Conservation (phyloP, 2,329 filamentous ascomycete genomes). For the Diaporthe eres region DNA sequence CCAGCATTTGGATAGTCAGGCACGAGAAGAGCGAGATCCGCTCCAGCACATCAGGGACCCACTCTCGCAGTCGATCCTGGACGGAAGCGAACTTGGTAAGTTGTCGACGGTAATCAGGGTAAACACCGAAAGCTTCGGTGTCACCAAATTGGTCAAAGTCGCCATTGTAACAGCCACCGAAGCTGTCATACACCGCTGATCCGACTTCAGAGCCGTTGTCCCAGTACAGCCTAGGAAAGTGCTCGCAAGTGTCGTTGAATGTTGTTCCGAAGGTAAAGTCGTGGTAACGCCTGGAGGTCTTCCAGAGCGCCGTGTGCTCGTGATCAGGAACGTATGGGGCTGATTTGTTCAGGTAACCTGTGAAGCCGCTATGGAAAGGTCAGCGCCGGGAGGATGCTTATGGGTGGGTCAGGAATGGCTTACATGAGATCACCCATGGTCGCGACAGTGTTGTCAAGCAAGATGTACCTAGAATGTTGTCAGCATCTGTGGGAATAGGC, state of each 20-base stretch:
- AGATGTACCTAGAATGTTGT: slow-evolving; percentile 42
- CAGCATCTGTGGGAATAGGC: slow-evolving; percentile 24
- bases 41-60: slow-evolving; percentile 70
- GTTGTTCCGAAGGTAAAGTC: slow-evolving; percentile 69
- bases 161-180: slow-evolving; percentile 67
- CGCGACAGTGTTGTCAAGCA: slow-evolving; percentile 76
- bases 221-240: slow-evolving; percentile 72
- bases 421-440: slow-evolving; percentile 71
- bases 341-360: slow-evolving; percentile 70
- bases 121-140: slow-evolving; percentile 74
- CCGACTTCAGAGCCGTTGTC: slow-evolving; percentile 68
- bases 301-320: slow-evolving; percentile 72
- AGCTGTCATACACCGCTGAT: slow-evolving; percentile 58
- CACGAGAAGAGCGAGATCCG: slow-evolving; percentile 73
- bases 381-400: slow-evolving; percentile 34
- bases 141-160: slow-evolving; percentile 64
- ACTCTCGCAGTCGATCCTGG: slow-evolving; percentile 75
- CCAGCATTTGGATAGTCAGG: slow-evolving; percentile 71
- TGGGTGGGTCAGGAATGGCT: not conserved
- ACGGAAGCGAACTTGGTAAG: slow-evolving; percentile 77
- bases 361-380: slow-evolving; percentile 61
- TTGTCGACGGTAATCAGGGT: slow-evolving; percentile 73
- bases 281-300: slow-evolving; percentile 65
- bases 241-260: slow-evolving; percentile 64
- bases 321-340: slow-evolving; percentile 64